Evolutionary conservation across 1,284 basidiomycete species (phyloP).

Genomic region (Xanthoconium separans): DNA sequence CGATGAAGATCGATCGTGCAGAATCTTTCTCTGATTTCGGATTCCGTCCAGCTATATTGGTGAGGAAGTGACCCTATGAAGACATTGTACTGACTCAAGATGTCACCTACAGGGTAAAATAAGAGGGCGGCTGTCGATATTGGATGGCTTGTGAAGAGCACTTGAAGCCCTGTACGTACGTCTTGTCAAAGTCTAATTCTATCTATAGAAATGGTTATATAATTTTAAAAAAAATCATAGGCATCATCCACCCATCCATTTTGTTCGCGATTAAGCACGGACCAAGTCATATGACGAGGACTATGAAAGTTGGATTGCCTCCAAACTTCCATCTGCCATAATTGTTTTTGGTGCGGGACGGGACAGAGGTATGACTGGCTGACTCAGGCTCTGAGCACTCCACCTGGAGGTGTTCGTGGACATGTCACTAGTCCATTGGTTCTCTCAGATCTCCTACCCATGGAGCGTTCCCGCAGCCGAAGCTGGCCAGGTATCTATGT

Average conservation of each 20-base stretch:
- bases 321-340: background rate
- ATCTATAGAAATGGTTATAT: background rate
- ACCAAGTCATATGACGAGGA: background rate
- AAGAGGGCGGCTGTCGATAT: background rate
- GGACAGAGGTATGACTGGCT: background rate
- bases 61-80: no score
- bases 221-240: background rate
- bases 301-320: background rate
- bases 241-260: background rate
- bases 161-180: background rate
- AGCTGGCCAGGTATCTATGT: background rate
- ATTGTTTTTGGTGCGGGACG: background rate
- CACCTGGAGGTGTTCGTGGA: background rate
- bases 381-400: no score
- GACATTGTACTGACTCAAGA: no score
- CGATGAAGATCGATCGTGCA: no score
- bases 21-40: no score
- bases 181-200: background rate
- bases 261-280: background rate
- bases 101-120: no score
- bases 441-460: background rate
- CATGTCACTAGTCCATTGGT: background rate
- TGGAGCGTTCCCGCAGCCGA: background rate
- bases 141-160: background rate
- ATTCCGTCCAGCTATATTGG: no score